phyloP scores from a whole-genome alignment of 306 rosid genomes.

The Pyrus betulifolia region DNA sequence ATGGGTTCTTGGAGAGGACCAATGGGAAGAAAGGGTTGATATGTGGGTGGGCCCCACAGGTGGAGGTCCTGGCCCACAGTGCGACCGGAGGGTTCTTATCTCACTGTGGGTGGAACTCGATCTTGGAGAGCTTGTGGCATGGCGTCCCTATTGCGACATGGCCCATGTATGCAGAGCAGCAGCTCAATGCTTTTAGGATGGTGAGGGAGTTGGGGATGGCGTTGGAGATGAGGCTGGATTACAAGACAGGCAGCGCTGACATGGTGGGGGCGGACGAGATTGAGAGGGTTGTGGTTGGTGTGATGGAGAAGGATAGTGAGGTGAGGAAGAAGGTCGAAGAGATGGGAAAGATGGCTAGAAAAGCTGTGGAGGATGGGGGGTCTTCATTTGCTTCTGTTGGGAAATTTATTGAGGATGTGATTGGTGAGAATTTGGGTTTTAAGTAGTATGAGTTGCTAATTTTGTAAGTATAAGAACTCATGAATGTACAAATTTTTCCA shows the following conservation, averaged over 20 bases:
- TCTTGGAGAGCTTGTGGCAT: slow-evolving; percentile 61
- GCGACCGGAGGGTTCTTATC: slow-evolving; percentile 49
- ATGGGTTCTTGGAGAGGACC: slow-evolving; percentile 51
- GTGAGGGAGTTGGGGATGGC: slow-evolving; percentile 41
- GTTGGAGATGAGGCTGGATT: slow-evolving; percentile 39
- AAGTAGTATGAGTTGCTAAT: neutral
- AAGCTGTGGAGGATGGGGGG: slow-evolving; percentile 29
- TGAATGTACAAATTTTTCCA: neutral
- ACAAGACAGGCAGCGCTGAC: slow-evolving; percentile 19
- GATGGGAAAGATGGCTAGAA: slow-evolving; percentile 31
- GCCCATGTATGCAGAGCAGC: slow-evolving; percentile 73
- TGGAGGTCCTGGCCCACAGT: slow-evolving; percentile 42
- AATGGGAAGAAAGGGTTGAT: slow-evolving; percentile 36
- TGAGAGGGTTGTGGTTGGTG: slow-evolving; percentile 21
- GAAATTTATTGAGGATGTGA: neutral
- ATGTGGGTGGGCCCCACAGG: slow-evolving; percentile 59
- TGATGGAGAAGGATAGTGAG: slow-evolving; percentile 27
- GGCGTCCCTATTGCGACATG: slow-evolving; percentile 62
- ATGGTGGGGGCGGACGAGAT: slow-evolving; percentile 47
- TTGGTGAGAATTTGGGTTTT: neutral
- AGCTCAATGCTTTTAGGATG: slow-evolving; percentile 53
- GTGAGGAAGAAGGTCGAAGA: slow-evolving; percentile 35
- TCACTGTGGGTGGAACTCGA: slow-evolving; percentile 70
- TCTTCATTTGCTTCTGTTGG: slow-evolving; percentile 16
- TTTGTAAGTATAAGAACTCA: too few relatives aligned